These are phyloP conservation scores for Raffaelea ambrosiae DNA, from an alignment of 2,329 filamentous ascomycete genomes.

Conservation along the genomic window DNA sequence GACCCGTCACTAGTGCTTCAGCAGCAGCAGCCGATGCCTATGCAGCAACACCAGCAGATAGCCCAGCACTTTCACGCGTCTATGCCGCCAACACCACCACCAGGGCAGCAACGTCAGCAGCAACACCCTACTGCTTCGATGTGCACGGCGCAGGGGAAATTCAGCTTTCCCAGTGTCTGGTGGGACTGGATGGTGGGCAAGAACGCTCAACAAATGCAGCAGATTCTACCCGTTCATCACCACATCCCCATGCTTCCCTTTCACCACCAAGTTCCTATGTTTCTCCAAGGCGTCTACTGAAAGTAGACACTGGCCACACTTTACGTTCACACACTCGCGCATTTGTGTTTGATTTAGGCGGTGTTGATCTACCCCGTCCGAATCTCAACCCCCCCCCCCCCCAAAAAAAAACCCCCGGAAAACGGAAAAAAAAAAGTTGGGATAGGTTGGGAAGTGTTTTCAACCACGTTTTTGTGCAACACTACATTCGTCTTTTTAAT, in stretches of 20 bases:
- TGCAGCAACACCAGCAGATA: conserved; percentile 1
- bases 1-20: conserved; percentile 10
- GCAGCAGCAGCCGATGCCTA: not conserved
- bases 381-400: not conserved
- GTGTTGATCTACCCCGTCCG: too few species aligned
- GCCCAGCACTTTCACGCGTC: conserved; percentile 1
- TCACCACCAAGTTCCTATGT: conserved; percentile 34
- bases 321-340: not conserved
- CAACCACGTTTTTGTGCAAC: too few species aligned
- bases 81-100: conserved; percentile 16
- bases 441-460: too few species aligned
- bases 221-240: conserved; percentile 25
- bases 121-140: not conserved
- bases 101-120: conserved; percentile 19
- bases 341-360: too few species aligned
- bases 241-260: conserved; percentile 35
- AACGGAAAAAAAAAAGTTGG: too few species aligned
- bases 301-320: not conserved
- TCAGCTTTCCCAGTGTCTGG: conserved; percentile 20
- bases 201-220: conserved; percentile 38
- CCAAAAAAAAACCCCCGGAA: not conserved
- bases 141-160: conserved; percentile 23
- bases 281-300: conserved; percentile 18
- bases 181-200: conserved; percentile 10
- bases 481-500: not conserved